Conservation (phyloP, 441 rosid species). For the Euphorbia schlechtendalii region DNA sequence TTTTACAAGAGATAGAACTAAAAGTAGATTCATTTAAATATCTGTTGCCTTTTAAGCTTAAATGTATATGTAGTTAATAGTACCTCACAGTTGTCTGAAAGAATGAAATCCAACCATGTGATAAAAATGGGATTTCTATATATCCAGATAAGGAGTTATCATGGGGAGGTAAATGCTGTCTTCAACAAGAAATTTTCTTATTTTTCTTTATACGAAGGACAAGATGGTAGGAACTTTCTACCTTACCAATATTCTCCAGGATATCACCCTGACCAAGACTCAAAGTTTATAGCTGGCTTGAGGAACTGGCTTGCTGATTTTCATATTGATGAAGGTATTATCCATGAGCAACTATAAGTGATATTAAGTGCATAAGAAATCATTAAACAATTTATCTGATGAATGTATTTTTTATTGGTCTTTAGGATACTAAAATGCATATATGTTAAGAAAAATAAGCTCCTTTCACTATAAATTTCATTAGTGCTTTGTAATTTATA, state of each 20-base stretch:
- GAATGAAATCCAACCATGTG: slow-evolving; percentile 3
- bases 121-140: slow-evolving; percentile 4
- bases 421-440: background rate
- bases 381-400: background rate
- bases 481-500: background rate
- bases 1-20: background rate
- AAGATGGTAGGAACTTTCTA: slow-evolving; percentile 29
- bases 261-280: slow-evolving; percentile 38
- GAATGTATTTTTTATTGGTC: background rate
- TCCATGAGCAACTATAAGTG: no score
- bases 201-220: slow-evolving; percentile 55
- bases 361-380: background rate
- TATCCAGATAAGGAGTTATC: slow-evolving; percentile 50
- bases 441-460: background rate
- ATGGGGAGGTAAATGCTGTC: slow-evolving; percentile 44
- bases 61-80: background rate
- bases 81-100: background rate
- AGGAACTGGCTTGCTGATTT: slow-evolving; percentile 39
- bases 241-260: slow-evolving; percentile 57
- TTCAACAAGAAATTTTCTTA: slow-evolving; percentile 51
- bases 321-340: slow-evolving; percentile 39
- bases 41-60: background rate
- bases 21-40: background rate
- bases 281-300: slow-evolving; percentile 36
- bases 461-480: background rate